A percentile compares a stretch with the other conserved stretches of the same genome.
phyloP scores from a whole-genome alignment of 2,329 filamentous ascomycete genomes.

The Aspergillus pseudoterreus region DNA sequence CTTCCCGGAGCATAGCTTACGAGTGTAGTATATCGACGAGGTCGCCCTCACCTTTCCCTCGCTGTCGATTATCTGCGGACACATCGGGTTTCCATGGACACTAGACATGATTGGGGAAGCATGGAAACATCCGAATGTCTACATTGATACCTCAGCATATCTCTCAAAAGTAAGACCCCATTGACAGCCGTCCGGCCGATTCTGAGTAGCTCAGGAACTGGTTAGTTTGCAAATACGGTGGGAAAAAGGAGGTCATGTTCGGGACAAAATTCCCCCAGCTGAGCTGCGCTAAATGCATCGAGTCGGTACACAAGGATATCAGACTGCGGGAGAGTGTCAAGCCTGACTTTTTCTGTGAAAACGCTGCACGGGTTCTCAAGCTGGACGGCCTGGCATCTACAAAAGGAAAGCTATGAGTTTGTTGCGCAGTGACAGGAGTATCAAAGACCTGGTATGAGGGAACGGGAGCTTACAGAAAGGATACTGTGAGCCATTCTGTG shows the following conservation, averaged over 20 bases:
- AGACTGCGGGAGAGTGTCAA: conserved; percentile 5
- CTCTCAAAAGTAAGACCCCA: conserved; percentile 11
- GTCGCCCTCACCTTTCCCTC: conserved; percentile 21
- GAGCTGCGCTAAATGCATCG: conserved; percentile 19
- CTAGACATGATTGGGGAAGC: conserved; percentile 19
- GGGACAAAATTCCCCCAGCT: conserved; percentile 25
- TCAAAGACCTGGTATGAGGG: too few relatives aligned
- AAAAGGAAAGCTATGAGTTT: too few relatives aligned
- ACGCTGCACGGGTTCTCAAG: conserved; percentile 17
- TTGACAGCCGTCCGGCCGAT: too few relatives aligned
- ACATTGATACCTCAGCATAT: conserved; percentile 22
- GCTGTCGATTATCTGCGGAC: conserved; percentile 20
- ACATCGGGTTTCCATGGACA: conserved; percentile 22
- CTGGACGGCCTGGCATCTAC: not conserved
- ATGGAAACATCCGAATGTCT: conserved; percentile 25
- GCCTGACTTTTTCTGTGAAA: conserved; percentile 16
- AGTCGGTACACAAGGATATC: conserved; percentile 9
- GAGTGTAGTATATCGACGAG: conserved; percentile 16
- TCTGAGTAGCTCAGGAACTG: conserved; percentile 8
- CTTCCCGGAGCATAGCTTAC: not conserved
- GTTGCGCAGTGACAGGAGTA: too few relatives aligned
- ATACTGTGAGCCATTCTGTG: too few relatives aligned
- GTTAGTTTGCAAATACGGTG: conserved; percentile 22
- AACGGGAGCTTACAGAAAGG: too few relatives aligned
- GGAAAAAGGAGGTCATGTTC: conserved; percentile 23